phyloP scores from a whole-genome alignment of 352 stramenopile species.

The Phytophthora meadii region DNA sequence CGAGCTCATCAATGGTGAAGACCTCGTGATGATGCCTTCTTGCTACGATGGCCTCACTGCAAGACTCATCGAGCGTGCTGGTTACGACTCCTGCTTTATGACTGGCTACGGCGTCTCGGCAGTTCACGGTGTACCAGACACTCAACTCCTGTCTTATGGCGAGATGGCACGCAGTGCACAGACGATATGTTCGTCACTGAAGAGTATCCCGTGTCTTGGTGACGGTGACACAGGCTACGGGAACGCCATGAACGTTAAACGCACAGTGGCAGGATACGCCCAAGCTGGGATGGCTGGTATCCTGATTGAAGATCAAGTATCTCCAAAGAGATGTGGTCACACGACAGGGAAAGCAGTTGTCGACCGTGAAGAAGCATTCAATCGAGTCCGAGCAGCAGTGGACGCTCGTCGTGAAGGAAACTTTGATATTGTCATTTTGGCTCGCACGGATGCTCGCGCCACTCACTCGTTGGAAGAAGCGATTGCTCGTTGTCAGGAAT shows the following conservation, averaged over 20 bases:
- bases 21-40: slow-evolving; percentile 87
- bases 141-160: slow-evolving; percentile 76
- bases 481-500: slow-evolving; percentile 92
- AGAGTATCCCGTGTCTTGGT: slow-evolving; percentile 66
- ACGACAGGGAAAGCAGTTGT: slow-evolving; percentile 92
- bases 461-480: slow-evolving; percentile 92
- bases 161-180: slow-evolving; percentile 61
- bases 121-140: slow-evolving; percentile 89
- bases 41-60: slow-evolving; percentile 93
- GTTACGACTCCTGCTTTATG: slow-evolving; percentile 94
- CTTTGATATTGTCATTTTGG: slow-evolving; percentile 94
- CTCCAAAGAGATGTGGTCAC: slow-evolving; percentile 94
- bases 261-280: slow-evolving; percentile 91
- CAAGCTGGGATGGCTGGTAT: slow-evolving; percentile 92
- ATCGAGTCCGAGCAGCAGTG: slow-evolving; percentile 87
- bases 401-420: slow-evolving; percentile 87
- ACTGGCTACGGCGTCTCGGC: slow-evolving; percentile 93
- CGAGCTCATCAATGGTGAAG: slow-evolving; percentile 56
- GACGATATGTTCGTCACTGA: slow-evolving; percentile 53
- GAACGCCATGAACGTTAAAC: slow-evolving; percentile 94
- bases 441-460: slow-evolving; percentile 92
- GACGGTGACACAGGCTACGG: slow-evolving; percentile 94
- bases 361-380: slow-evolving; percentile 84
- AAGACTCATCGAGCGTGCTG: slow-evolving; percentile 86
- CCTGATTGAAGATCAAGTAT: slow-evolving; percentile 95